A percentile compares a stretch with the other conserved stretches of the same genome.
These are phyloP conservation scores for Vinca minor DNA, from an alignment of 257 asterid species.

Conservation along the genomic window DNA sequence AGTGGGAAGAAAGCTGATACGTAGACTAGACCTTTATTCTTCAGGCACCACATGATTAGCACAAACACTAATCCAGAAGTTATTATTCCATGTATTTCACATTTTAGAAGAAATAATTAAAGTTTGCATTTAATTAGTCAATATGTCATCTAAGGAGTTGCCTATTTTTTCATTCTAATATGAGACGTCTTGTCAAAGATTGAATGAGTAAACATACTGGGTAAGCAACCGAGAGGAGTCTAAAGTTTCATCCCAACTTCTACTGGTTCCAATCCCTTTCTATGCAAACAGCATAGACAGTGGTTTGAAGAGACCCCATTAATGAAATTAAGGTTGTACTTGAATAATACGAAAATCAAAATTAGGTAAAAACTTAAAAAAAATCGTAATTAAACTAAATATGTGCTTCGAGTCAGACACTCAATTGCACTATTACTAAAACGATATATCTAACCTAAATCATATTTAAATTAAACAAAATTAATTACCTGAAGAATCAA, in stretches of 20 bases:
- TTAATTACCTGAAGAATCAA: constrained; percentile 69
- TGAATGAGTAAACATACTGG: constrained; percentile 25
- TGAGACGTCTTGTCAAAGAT: too few relatives aligned
- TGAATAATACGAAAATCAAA: constrained; percentile 27
- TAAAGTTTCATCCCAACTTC: constrained; percentile 58
- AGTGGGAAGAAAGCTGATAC: constrained; percentile 65
- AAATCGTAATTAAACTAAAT: constrained; percentile 36
- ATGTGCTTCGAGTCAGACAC: constrained; percentile 45
- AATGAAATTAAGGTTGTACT: constrained; percentile 54
- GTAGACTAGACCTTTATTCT: constrained; percentile 59
- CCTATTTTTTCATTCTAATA: too few relatives aligned
- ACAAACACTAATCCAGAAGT: constrained; percentile 46
- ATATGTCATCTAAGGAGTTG: too few relatives aligned
- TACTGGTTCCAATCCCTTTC: constrained; percentile 49
- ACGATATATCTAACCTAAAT: too few relatives aligned
- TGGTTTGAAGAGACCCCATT: constrained; percentile 56
- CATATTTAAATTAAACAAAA: too few relatives aligned
- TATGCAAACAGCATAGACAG: constrained; percentile 35
- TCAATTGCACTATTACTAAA: too few relatives aligned
- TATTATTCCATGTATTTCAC: constrained; percentile 38
- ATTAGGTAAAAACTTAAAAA: too few relatives aligned
- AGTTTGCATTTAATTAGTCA: too few relatives aligned
- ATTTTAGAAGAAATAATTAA: too few relatives aligned
- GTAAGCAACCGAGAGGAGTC: constrained; percentile 42
- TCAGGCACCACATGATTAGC: constrained; percentile 39